These are phyloP conservation scores for Metarhizium sp. DNA, from an alignment of 2,329 filamentous ascomycete genomes.

Conservation along the genomic window DNA sequence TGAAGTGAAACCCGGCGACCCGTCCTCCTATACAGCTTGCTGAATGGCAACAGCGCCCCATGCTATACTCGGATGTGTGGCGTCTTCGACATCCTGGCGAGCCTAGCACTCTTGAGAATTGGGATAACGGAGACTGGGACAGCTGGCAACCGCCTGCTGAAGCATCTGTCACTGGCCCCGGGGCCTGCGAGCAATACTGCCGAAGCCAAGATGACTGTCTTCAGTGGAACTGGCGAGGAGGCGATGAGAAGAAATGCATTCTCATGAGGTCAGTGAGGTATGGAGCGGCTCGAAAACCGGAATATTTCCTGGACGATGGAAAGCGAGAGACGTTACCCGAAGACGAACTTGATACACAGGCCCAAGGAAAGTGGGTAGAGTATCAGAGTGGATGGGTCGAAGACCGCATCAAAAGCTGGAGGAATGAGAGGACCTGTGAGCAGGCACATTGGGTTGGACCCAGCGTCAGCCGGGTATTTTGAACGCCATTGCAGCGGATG, in stretches of 20 bases:
- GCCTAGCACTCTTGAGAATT: slow-evolving; percentile 13
- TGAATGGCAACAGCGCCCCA: slow-evolving; percentile 20
- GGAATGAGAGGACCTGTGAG: slow-evolving; percentile 15
- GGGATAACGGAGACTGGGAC: slow-evolving; percentile 25
- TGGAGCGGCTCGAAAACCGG: slow-evolving; percentile 14
- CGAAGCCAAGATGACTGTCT: slow-evolving; percentile 15
- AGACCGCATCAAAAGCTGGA: slow-evolving; percentile 17
- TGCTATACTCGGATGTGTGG: slow-evolving; percentile 28
- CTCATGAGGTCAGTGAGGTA: slow-evolving; percentile 19
- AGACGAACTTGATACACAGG: slow-evolving; percentile 9
- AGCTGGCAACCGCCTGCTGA: slow-evolving; percentile 16
- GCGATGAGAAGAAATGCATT: slow-evolving; percentile 20
- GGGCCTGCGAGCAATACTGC: slow-evolving; percentile 19
- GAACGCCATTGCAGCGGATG: not conserved
- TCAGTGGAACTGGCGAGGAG: slow-evolving; percentile 22
- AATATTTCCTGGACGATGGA: slow-evolving; percentile 15
- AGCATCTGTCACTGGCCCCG: slow-evolving; percentile 15
- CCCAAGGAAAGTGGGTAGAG: slow-evolving; percentile 16
- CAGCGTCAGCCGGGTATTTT: slow-evolving; percentile 9
- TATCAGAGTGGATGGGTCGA: slow-evolving; percentile 21
- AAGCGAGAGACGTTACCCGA: slow-evolving; percentile 12
- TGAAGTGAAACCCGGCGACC: not conserved
- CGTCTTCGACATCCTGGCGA: slow-evolving; percentile 25
- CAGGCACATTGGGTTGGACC: slow-evolving; percentile 24
- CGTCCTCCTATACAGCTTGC: not conserved